phyloP scores from a whole-genome alignment of 2,329 filamentous ascomycete species.

The Chaetothyriales sp. region DNA sequence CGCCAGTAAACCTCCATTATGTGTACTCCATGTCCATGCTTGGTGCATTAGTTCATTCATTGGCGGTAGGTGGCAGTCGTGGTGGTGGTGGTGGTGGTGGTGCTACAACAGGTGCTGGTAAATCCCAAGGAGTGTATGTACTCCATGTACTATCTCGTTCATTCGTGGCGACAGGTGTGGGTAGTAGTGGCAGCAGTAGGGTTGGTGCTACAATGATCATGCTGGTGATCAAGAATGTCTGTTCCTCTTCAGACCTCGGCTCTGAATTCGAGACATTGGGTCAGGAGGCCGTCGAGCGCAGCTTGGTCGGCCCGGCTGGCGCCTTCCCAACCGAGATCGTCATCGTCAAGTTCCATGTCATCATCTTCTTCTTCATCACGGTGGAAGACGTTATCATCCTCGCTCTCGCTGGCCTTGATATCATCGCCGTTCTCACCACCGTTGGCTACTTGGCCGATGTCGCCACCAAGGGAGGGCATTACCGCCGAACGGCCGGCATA shows the following conservation, averaged over 20 bases:
- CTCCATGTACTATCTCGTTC: too few species aligned
- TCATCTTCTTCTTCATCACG: slow-evolving; percentile 9
- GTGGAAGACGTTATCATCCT: slow-evolving; percentile 6
- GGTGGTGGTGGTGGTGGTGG: too few species aligned
- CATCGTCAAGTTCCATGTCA: slow-evolving; percentile 36
- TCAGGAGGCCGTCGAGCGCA: slow-evolving; percentile 34
- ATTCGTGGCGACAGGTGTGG: too few species aligned
- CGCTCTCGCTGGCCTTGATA: slow-evolving; percentile 3
- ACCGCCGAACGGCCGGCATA: slow-evolving; percentile 31
- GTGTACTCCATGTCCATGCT: too few species aligned
- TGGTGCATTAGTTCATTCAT: too few species aligned
- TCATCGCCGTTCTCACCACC: not conserved
- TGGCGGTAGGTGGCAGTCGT: too few species aligned
- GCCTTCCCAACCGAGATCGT: slow-evolving; percentile 48
- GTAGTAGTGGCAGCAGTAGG: too few species aligned
- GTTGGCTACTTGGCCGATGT: slow-evolving; percentile 24
- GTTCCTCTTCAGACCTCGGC: not conserved
- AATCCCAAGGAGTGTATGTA: too few species aligned
- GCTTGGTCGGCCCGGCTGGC: slow-evolving; percentile 37
- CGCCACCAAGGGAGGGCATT: slow-evolving; percentile 22
- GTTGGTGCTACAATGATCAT: too few species aligned
- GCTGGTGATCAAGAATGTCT: not conserved
- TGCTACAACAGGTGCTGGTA: too few species aligned
- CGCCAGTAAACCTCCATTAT: too few species aligned
- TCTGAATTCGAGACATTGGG: slow-evolving; percentile 12